Percentiles rank a stretch among this genome's conserved stretches.
Conservation (phyloP, 2,329 filamentous ascomycete genomes). For the Plenodomus lindquistii region DNA sequence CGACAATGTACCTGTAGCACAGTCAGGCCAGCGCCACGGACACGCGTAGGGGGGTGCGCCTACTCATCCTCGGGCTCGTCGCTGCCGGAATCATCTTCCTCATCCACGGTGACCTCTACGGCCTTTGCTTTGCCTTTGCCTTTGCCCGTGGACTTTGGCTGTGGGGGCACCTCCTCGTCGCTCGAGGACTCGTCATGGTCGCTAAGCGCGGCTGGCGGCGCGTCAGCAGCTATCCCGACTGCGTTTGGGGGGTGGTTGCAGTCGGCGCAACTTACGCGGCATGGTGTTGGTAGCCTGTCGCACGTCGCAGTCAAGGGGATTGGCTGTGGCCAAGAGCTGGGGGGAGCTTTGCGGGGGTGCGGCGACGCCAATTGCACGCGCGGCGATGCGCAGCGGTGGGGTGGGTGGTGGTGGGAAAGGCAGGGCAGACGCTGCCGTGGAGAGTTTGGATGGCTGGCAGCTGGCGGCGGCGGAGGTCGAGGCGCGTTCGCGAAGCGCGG, state of each 20-base stretch:
- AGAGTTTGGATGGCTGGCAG: conserved; percentile 1
- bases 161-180: conserved; percentile 33
- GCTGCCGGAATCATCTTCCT: conserved; percentile 47
- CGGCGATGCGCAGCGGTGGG: conserved; percentile 1
- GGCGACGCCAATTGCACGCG: conserved; percentile 13
- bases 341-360: conserved; percentile 1
- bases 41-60: neutral
- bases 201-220: conserved; percentile 43
- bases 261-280: conserved; percentile 38
- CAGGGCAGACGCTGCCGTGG: neutral
- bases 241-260: conserved; percentile 1
- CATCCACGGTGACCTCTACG: conserved; percentile 40
- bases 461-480: conserved; percentile 2
- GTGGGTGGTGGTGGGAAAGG: conserved; percentile 7
- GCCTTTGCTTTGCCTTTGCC: conserved; percentile 9
- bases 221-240: conserved; percentile 18
- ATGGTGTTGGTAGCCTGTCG: conserved; percentile 16
- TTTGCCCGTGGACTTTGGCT: conserved; percentile 25
- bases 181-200: conserved; percentile 43
- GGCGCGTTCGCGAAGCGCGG: conserved; percentile 21
- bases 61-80: neutral
- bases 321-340: neutral
- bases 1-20: conserved; percentile 68
- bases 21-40: conserved; percentile 22
- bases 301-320: conserved; percentile 13